Base-by-base conservation (phyloP, 306 rosid genomes). In the Rubus parviflorus region DNA sequence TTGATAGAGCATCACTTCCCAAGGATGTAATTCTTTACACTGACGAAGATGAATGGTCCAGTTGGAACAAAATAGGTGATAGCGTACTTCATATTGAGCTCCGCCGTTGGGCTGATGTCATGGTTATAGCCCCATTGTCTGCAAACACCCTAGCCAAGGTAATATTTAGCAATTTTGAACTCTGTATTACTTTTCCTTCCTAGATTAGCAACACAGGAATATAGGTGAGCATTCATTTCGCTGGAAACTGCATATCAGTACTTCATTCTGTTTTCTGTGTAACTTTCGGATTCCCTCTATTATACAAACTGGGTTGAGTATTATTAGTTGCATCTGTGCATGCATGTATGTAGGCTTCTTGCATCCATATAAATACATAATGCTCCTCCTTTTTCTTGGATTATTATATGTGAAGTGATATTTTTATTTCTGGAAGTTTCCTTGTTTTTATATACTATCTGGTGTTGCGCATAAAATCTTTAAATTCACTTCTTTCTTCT, bases 71-170 rank as follows among this genome's bases (percentile, higher is more conserved):
- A 70, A 63, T 92, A 68, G 96, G 96, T 2, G 98, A 92, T 71
- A 38, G 46, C 6, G 89, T 92, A 47, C 86, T 90, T 79, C 97
- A 92, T 86, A 88, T 89, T 83, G 92, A 90, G 79, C 97, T 95
- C 72, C 77, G 83, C 38, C 79, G 74, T 62, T 95, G 98, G 97
- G 98, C 97, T 78, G 98, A 95, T 70, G 84, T 92, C 75, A 73
- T 95, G 88, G 89, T 95, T 67, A 86, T 95, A 53, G 97, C 97
- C 47, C 98, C 98, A 17, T 78, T 92, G 70, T 95, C 98, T 60
- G 96, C 97, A 37, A 86, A 92, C 81, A 95, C 96, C 20, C 92
- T 95, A 56, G 95, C 76, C 83, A 95, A 92, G 98, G 98, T 95
- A 94, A 75, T 38, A 41, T 72, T 51, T n/a, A 70, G 30, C 68